Evolutionary conservation across 352 stramenopile genomes (phyloP), one percentile per base, ranked within the genome.

Genomic region (Phytophthora meadii): DNA sequence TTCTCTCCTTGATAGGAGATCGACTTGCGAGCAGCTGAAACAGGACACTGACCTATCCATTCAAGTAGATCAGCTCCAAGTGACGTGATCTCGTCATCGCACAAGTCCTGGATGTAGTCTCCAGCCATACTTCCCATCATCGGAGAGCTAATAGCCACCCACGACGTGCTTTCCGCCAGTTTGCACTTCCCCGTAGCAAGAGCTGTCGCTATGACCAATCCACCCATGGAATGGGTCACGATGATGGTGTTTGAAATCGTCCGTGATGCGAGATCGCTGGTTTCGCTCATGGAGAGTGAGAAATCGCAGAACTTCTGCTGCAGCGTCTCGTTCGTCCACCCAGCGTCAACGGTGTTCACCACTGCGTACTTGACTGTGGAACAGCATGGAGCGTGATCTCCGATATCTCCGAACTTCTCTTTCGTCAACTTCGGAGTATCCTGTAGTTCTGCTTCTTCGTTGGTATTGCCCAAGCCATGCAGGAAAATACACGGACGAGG

Each of bases 141-240:
- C 6, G 64, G 57, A 2, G 64, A 19, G 49, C 57, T 68, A 6
- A 63, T 25, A 12, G 37, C 39, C 4, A 68, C 58, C 64, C 64
- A 72, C 12, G 57, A 50, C 24, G 64, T 47, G 32, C 22, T 68
- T 3, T 49, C 11, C 5, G 49, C 47, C 19, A 72, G 47, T 10
- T 40, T 58, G 27, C 64, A 72, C 30, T 32, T 60, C 24, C 47
- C 53, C 0, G 40, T 68, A 1, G 64, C 64, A 8, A 72, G 28
- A 15, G 64, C 57, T 19, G 10, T 44, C 0, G 64, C 50, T 40
- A 72, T 54, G 17, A 58, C 45, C n/a, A 72, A 39, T 10, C 64
- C 64, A 10, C 64, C 57, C 64, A 72, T 72, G 5, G 64, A 72
- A 25, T 72, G 64, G 5, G 64, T 68, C 15, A 72, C 51, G 5